Base-by-base conservation (phyloP, 306 rosid species). In the Oemleria cerasiformis region DNA sequence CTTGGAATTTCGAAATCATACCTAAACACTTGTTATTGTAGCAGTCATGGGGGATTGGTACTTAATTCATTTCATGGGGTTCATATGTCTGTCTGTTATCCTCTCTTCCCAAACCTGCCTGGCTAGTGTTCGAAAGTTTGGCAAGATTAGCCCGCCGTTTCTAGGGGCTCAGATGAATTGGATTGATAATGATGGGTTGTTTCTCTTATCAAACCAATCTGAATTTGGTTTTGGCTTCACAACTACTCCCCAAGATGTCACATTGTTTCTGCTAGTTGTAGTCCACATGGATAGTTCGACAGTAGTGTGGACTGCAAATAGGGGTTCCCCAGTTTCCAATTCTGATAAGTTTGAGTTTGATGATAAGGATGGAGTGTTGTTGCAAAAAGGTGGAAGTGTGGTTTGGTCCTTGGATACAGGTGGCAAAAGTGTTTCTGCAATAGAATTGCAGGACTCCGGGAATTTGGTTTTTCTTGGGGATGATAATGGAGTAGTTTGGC, bases 301-400 rank as follows among this genome's bases (percentile, higher is more conserved):
- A 3, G 75, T 73, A 6, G 82, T 94, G 23, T 94, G 97, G 99
- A 71, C 92, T 6, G 96, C 96, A 21, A 89, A 94, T 75, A 85
- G 83, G 75, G 88, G n/a, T 9, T 43, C 74, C 38, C 91, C 96
- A 0, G 92, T 94, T 62, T 21, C 84, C 1, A 87, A 87, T 76
- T 84, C 97, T 11, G 99, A 91, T 66, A 25, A 66, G 0, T 89
- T 94, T 60, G 85, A 74, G 71, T 89, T 94, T 63, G 92, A 89
- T 74, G 49, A 77, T 0, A 78, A 84, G 55, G 96, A 97, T 0
- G 86, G 83, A 62, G 90, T 72, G 34, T 76, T 64, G 21, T 82
- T 94, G 62, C 67, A 61, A 42, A 85, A 84, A 68, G 88, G 79
- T 10, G 80, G 75, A 53, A 47, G 20, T 7, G 83, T 77, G 58